These are phyloP conservation scores for Rubia yunnanensis DNA, from an alignment of 257 asterid genomes.

Conservation along the genomic window DNA sequence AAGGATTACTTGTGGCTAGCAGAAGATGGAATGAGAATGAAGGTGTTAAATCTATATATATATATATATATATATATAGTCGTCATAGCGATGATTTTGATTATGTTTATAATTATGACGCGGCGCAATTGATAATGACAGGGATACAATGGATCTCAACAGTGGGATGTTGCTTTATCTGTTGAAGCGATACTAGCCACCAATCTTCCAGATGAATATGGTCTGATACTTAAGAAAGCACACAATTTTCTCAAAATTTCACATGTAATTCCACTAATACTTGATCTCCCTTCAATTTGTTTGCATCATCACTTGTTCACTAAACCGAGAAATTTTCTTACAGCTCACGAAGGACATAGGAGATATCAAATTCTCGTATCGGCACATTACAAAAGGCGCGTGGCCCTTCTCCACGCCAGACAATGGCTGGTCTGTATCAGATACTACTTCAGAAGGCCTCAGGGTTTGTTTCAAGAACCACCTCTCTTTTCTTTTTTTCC, in stretches of 20 bases:
- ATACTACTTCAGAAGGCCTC: constrained; percentile 68
- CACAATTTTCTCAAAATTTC: constrained; percentile 47
- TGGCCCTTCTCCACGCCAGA: constrained; percentile 74
- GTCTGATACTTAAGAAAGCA: constrained; percentile 39
- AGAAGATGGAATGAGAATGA: constrained; percentile 91
- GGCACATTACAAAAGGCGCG: constrained; percentile 62
- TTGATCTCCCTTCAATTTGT: neutral
- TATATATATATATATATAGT: too few relatives aligned
- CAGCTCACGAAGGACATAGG: constrained; percentile 35
- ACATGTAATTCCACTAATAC: constrained; percentile 30
- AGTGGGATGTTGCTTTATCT: constrained; percentile 58
- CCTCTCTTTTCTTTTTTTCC: too few relatives aligned
- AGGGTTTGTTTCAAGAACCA: constrained; percentile 26
- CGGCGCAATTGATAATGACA: constrained; percentile 14
- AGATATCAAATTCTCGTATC: constrained; percentile 36
- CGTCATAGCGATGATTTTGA: neutral
- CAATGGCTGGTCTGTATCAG: constrained; percentile 68
- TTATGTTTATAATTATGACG: neutral
- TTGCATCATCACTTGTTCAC: neutral
- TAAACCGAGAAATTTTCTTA: neutral
- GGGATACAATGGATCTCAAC: constrained; percentile 79
- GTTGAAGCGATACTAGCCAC: constrained; percentile 56
- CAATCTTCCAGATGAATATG: constrained; percentile 38
- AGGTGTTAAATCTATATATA: constrained; percentile 19
- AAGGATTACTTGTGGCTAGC: constrained; percentile 75